These are phyloP conservation scores for Oemleria cerasiformis DNA, from an alignment of 306 rosid genomes.

Conservation along the genomic window DNA sequence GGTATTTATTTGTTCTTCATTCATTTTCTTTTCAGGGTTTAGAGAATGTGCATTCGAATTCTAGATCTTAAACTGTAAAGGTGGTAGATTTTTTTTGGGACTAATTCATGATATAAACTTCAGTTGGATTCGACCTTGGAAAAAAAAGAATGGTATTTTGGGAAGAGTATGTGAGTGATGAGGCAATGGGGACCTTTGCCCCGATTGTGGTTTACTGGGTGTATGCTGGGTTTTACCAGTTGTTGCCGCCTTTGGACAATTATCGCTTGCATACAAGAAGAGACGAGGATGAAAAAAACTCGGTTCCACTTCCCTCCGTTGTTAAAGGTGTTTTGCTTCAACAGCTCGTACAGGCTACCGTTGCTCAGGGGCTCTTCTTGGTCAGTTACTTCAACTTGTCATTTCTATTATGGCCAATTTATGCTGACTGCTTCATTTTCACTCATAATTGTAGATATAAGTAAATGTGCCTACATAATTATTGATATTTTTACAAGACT, in stretches of 20 bases:
- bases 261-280: slow-evolving; percentile 65
- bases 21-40: slow-evolving; percentile 36
- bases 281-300: slow-evolving; percentile 66
- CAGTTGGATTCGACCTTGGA: neutral
- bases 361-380: slow-evolving; percentile 62
- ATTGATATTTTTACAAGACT: neutral
- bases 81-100: slow-evolving; percentile 25
- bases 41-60: slow-evolving; percentile 29
- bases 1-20: slow-evolving; percentile 2
- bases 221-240: slow-evolving; percentile 76
- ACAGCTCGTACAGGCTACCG: slow-evolving; percentile 78
- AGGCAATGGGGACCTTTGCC: slow-evolving; percentile 82
- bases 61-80: slow-evolving; percentile 42
- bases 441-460: neutral
- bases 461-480: neutral
- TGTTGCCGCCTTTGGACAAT: slow-evolving; percentile 60
- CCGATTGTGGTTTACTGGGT: slow-evolving; percentile 88
- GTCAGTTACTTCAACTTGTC: slow-evolving; percentile 36
- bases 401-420: neutral
- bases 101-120: slow-evolving; percentile 4
- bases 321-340: slow-evolving; percentile 84
- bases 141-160: slow-evolving; percentile 54
- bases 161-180: slow-evolving; percentile 82
- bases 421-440: neutral
- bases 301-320: slow-evolving; percentile 59